phyloP scores from a whole-genome alignment of 1,139 yeast genomes.

The Saccharomyces hybrid region DNA sequence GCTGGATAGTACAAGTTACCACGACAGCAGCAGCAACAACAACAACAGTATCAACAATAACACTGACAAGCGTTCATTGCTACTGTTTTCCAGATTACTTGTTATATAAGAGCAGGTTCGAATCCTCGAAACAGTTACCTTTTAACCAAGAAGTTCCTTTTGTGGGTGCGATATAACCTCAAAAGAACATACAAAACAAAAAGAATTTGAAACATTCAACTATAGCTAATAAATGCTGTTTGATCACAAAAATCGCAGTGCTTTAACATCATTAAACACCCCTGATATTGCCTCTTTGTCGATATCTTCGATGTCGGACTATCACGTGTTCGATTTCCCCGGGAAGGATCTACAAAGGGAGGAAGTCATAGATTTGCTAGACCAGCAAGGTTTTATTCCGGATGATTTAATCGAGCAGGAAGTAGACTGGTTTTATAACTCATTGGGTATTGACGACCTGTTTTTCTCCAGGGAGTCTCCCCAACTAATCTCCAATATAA shows the following conservation, averaged over 20 bases:
- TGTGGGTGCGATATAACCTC: not conserved
- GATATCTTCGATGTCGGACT: slow-evolving; percentile 46
- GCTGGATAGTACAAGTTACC: not conserved
- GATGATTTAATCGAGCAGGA: slow-evolving; percentile 79
- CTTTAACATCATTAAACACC: slow-evolving; percentile 30
- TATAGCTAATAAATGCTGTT: not conserved
- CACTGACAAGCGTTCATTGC: not conserved
- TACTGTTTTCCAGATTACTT: no score
- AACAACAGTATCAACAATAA: not conserved
- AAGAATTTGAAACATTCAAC: not conserved
- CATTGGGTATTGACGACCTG: slow-evolving; percentile 84
- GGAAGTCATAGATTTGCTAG: slow-evolving; percentile 73
- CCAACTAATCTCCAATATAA: slow-evolving; percentile 69
- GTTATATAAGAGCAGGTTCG: not conserved
- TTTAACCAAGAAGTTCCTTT: no score
- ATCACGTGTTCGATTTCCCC: slow-evolving; percentile 65
- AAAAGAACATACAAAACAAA: not conserved
- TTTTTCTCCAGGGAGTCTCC: slow-evolving; percentile 85
- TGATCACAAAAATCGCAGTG: not conserved
- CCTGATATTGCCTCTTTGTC: slow-evolving; percentile 37
- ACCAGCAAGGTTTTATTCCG: slow-evolving; percentile 82
- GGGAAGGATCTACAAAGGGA: slow-evolving; percentile 80
- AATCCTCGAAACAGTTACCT: no score
- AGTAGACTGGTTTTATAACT: slow-evolving; percentile 82
- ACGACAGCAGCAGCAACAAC: not conserved